phyloP scores from a whole-genome alignment of 192 early-diverging fungal species.

The Geosiphon pyriformis region DNA sequence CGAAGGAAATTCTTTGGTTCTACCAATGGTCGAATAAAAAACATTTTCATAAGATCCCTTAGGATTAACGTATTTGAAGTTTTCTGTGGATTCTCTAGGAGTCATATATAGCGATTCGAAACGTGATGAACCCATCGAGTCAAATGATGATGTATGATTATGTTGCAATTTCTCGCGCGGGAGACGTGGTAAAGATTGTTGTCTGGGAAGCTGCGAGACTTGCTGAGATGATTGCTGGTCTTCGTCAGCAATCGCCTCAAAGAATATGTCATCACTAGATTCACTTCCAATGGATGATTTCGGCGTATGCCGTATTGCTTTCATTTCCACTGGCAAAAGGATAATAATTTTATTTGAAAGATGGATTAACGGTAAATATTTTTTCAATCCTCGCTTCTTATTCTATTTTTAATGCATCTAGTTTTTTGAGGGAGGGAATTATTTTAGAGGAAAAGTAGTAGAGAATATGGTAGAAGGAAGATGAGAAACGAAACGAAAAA shows the following conservation, averaged over 20 bases:
- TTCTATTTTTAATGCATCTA: too few species aligned
- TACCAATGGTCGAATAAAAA: neutral
- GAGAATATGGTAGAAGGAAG: too few species aligned
- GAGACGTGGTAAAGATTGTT: neutral
- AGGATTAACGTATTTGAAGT: neutral
- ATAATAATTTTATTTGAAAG: too few species aligned
- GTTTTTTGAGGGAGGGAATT: too few species aligned
- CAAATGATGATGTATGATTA: neutral
- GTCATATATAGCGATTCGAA: constrained; percentile 10
- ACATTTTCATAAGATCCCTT: neutral
- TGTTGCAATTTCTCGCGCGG: neutral
- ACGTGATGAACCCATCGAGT: neutral
- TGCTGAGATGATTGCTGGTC: neutral
- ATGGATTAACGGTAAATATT: too few species aligned
- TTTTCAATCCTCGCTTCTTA: too few species aligned
- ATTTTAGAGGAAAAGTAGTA: too few species aligned
- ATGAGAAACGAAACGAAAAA: too few species aligned
- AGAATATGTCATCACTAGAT: neutral
- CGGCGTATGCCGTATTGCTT: neutral
- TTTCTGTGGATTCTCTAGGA: neutral
- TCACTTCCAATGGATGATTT: neutral
- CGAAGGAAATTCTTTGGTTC: neutral
- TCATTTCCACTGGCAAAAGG: too few species aligned
- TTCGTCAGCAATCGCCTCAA: neutral
- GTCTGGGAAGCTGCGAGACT: neutral